Evolutionary conservation across 2,329 filamentous ascomycete species (phyloP).

Genomic region (Apiospora hydei): DNA sequence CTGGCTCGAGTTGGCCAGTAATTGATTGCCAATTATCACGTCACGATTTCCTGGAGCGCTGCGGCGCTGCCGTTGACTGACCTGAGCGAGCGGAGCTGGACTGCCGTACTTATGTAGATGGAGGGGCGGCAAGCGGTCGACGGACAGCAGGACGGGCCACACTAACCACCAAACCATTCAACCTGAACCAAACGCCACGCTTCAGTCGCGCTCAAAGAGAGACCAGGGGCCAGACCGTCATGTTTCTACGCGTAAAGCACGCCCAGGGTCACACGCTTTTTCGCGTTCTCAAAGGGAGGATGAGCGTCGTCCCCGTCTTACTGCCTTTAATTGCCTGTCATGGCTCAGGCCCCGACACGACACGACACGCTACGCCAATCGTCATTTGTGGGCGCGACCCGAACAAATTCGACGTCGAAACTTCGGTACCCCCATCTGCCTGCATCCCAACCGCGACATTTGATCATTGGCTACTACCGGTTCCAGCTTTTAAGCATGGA

Average conservation of each 20-base stretch:
- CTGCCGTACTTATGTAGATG: not conserved
- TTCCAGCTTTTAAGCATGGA: not conserved
- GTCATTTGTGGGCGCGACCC: not conserved
- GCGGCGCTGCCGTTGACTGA: conserved; percentile 23
- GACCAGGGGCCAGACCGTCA: conserved; percentile 27
- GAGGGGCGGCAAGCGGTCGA: conserved; percentile 24
- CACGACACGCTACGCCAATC: conserved; percentile 3
- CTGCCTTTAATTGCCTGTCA: conserved; percentile 8
- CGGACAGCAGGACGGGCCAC: conserved; percentile 24
- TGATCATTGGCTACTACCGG: not conserved
- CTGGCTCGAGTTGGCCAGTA: not conserved
- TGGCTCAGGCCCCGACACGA: not conserved
- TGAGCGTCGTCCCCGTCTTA: not conserved
- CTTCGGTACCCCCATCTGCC: not conserved
- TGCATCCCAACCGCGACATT: not conserved
- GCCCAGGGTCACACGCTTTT: conserved; percentile 34
- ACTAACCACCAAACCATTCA: conserved; percentile 22
- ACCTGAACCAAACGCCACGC: conserved; percentile 26
- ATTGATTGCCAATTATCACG: conserved; percentile 40
- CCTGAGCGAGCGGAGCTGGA: not conserved
- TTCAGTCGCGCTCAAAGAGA: conserved; percentile 23
- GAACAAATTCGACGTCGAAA: not conserved
- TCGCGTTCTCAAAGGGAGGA: conserved; percentile 39
- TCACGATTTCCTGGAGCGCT: conserved; percentile 28
- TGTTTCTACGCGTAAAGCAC: conserved; percentile 40